Conservation (phyloP, 2,329 filamentous ascomycete species). For the Macrophomina phaseolina region DNA sequence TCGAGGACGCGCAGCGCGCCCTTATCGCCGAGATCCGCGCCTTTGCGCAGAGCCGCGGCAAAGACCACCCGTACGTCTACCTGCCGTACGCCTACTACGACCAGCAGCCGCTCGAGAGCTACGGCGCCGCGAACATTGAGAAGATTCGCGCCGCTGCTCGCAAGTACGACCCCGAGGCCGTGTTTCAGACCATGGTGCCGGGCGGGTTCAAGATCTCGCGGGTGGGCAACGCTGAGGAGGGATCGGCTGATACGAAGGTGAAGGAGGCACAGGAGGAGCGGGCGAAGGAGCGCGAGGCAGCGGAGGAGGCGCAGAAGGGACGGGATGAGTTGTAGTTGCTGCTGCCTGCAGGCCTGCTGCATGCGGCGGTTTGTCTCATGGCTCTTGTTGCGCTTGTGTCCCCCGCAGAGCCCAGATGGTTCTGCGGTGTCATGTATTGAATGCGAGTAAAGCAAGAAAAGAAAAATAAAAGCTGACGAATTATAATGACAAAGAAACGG, state of each 20-base stretch:
- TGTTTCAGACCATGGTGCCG: constrained; percentile 37
- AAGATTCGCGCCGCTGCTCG: constrained; percentile 24
- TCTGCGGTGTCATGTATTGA: too few species aligned
- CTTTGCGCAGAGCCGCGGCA: constrained; percentile 11
- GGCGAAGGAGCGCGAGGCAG: not conserved
- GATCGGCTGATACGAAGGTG: not conserved
- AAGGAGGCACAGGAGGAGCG: not conserved
- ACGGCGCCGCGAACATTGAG: constrained; percentile 31
- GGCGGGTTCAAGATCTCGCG: constrained; percentile 40
- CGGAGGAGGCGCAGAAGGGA: not conserved
- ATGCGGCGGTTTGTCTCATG: too few species aligned
- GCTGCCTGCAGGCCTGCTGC: too few species aligned
- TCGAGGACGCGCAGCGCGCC: constrained; percentile 5
- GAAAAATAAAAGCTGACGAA: too few species aligned
- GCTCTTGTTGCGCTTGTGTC: too few species aligned
- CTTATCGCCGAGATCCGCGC: constrained; percentile 8
- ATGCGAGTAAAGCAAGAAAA: too few species aligned
- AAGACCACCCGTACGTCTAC: constrained; percentile 21
- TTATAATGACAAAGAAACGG: too few species aligned
- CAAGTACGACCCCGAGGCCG: constrained; percentile 32
- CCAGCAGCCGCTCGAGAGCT: constrained; percentile 33
- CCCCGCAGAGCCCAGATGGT: too few species aligned
- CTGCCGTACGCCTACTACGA: constrained; percentile 19
- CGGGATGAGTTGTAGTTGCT: not conserved
- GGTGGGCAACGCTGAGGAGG: constrained; percentile 13